Percentiles rank a stretch among this genome's conserved stretches.
Conservation (phyloP, 2,329 filamentous ascomycete species). For the Ophiosphaerella korrae region DNA sequence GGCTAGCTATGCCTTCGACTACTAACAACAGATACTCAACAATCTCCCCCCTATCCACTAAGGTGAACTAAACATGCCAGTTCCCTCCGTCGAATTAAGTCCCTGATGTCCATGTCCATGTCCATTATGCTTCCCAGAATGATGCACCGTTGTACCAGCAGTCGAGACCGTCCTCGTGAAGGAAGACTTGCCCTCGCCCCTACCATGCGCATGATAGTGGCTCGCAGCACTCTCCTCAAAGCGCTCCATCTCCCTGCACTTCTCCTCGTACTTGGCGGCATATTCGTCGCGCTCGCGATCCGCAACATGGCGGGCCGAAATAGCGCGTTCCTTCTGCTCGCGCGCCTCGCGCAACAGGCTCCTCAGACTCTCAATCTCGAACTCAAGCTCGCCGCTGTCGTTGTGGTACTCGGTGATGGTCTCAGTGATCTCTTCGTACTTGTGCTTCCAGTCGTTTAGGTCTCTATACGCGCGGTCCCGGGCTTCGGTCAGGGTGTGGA, state of each 20-base stretch:
- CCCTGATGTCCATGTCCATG: conserved; percentile 3
- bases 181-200: conserved; percentile 7
- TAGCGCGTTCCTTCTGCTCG: conserved; percentile 31
- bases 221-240: conserved; percentile 24
- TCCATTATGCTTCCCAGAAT: conserved; percentile 14
- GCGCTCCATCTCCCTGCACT: conserved; percentile 29
- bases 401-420: conserved; percentile 28
- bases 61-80: conserved; percentile 7
- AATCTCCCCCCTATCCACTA: background rate
- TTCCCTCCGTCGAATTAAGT: background rate
- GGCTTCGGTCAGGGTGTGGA: conserved; percentile 21
- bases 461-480: conserved; percentile 26
- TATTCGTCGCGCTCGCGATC: conserved; percentile 31
- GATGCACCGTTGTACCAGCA: conserved; percentile 21
- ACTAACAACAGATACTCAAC: too few species aligned
- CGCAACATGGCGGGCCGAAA: conserved; percentile 24
- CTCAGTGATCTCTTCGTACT: conserved; percentile 29
- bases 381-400: conserved; percentile 26
- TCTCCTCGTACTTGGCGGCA: conserved; percentile 29
- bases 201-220: conserved; percentile 16
- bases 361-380: conserved; percentile 28
- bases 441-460: conserved; percentile 27
- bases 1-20: too few species aligned
- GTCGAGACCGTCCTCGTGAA: conserved; percentile 18
- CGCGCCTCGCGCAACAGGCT: conserved; percentile 27